Evolutionary conservation across 805 yeast species (phyloP).

Genomic region (Phaffomyces opuntiae): DNA sequence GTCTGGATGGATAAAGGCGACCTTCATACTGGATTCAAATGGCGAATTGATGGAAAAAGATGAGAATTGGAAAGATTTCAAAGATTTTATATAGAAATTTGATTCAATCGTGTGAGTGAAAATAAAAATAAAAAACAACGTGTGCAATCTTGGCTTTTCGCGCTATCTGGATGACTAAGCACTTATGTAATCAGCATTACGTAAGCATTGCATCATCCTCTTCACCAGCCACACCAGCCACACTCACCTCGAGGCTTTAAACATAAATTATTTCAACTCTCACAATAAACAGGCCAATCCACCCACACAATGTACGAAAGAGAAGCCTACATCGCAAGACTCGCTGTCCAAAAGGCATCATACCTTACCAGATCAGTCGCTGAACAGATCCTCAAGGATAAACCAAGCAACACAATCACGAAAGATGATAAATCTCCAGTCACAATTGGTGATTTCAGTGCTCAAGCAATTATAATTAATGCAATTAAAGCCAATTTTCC

Average conservation of each 20-base stretch:
- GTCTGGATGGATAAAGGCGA: constrained; percentile 93
- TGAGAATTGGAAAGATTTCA: not conserved
- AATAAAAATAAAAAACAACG: no score
- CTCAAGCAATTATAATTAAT: constrained; percentile 87
- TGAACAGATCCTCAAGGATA: constrained; percentile 43
- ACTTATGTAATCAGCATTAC: no score
- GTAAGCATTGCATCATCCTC: no score
- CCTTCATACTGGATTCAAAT: constrained; percentile 28
- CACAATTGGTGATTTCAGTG: constrained; percentile 92
- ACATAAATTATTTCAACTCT: no score
- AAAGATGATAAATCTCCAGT: constrained; percentile 92
- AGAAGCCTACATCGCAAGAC: constrained; percentile 75
- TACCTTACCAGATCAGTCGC: constrained; percentile 59
- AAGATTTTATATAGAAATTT: no score
- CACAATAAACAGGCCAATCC: no score
- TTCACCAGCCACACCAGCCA: no score
- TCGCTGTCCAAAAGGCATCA: constrained; percentile 88
- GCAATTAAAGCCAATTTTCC: constrained; percentile 80
- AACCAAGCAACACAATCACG: constrained; percentile 51
- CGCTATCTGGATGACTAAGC: no score
- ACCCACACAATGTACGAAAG: constrained; percentile 35
- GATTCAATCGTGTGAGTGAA: no score
- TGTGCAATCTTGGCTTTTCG: no score
- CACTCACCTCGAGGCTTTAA: no score
- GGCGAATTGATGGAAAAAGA: not conserved